Conservation (phyloP, 1,139 yeast species). For the Pichia sp. region DNA sequence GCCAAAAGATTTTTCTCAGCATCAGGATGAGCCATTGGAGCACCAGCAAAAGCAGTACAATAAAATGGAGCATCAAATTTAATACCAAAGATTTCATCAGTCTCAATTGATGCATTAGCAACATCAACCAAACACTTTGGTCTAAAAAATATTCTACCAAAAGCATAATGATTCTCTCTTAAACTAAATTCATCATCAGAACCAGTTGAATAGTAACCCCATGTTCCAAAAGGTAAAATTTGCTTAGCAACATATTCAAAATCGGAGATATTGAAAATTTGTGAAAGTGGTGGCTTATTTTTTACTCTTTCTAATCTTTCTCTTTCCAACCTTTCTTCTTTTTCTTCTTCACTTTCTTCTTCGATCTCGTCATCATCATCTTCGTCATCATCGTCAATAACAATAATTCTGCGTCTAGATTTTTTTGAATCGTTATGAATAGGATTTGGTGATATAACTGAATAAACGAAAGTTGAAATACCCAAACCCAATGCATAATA, state of each 20-base stretch:
- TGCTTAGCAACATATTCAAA: conserved; percentile 33
- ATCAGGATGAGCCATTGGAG: conserved; percentile 55
- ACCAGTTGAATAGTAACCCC: conserved; percentile 34
- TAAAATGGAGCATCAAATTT: conserved; percentile 49
- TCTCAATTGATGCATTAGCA: conserved; percentile 32
- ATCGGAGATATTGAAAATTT: conserved; percentile 32
- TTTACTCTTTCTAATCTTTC: conserved; percentile 21
- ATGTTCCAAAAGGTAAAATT: conserved; percentile 29
- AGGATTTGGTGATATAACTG: neutral
- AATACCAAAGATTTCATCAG: conserved; percentile 38
- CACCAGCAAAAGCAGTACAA: conserved; percentile 62
- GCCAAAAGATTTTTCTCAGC: conserved; percentile 51
- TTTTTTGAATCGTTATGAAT: conserved; percentile 20
- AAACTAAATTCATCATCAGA: conserved; percentile 34
- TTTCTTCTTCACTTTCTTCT: conserved; percentile 24
- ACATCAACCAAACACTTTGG: conserved; percentile 42
- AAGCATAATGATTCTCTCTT: conserved; percentile 36
- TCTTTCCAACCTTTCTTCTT: conserved; percentile 21
- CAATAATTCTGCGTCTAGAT: conserved; percentile 18
- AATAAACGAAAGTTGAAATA: neutral
- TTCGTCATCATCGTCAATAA: conserved; percentile 19
- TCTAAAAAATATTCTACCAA: conserved; percentile 36
- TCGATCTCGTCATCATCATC: conserved; percentile 26
- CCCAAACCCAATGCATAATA: neutral
- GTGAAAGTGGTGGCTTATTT: conserved; percentile 31